Percentiles rank a stretch among this genome's conserved stretches.
phyloP scores from a whole-genome alignment of 371 early-diverging fungal genomes.

The Mucor circinelloides region DNA sequence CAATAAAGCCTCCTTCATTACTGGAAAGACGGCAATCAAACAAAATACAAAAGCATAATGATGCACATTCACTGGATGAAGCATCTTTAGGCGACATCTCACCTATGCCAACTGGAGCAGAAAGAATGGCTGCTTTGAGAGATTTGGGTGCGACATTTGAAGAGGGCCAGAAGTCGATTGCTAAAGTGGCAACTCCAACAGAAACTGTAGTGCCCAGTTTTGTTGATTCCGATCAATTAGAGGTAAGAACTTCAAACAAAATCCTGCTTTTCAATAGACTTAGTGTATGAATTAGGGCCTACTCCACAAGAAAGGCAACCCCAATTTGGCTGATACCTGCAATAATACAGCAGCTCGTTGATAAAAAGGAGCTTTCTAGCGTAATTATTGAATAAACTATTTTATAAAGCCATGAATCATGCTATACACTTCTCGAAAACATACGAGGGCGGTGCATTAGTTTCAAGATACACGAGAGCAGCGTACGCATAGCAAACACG shows the following conservation, averaged over 20 bases:
- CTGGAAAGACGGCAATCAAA: slow-evolving; percentile 12
- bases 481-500: too few species aligned
- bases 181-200: slow-evolving; percentile 49
- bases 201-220: slow-evolving; percentile 40
- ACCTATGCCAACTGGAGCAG: slow-evolving; percentile 36
- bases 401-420: too few species aligned
- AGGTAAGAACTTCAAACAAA: slow-evolving; percentile 3
- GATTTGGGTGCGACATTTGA: slow-evolving; percentile 45
- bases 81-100: neutral
- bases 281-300: neutral
- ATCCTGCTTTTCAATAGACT: too few species aligned
- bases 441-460: too few species aligned
- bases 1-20: neutral
- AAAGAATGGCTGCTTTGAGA: slow-evolving; percentile 42
- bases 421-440: too few species aligned
- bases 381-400: too few species aligned
- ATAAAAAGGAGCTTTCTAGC: too few species aligned
- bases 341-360: too few species aligned
- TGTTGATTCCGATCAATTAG: slow-evolving; percentile 35
- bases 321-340: slow-evolving; percentile 1
- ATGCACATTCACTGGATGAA: neutral
- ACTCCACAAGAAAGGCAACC: neutral
- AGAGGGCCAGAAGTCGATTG: slow-evolving; percentile 39
- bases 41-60: neutral
- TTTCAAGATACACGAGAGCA: too few species aligned